Conservation (phyloP, 1,284 basidiomycete species). For the Ustilago tritici region DNA sequence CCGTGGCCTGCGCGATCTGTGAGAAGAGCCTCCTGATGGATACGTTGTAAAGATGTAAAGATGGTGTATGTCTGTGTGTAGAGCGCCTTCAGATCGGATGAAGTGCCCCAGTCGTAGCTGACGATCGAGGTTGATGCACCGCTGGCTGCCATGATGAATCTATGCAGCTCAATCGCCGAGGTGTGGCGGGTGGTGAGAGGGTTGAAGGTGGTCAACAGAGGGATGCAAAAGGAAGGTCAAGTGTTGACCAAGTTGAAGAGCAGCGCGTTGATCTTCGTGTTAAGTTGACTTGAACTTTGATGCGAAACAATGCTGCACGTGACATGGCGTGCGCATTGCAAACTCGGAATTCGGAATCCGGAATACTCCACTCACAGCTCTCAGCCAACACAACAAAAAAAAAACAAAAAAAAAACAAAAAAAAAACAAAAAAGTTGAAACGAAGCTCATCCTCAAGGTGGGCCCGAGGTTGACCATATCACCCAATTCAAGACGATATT, state of each 20-base stretch:
- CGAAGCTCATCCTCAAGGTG: neutral
- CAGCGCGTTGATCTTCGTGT: slow-evolving; percentile 20
- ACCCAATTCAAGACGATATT: too few relatives aligned
- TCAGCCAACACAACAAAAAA: neutral
- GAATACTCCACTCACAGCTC: slow-evolving; percentile 11
- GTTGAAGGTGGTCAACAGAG: slow-evolving; percentile 1
- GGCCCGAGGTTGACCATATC: too few relatives aligned
- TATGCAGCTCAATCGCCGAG: neutral
- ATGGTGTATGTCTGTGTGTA: slow-evolving; percentile 63
- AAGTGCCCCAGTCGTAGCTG: slow-evolving; percentile 56
- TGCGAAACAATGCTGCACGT: neutral
- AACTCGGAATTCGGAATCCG: slow-evolving; percentile 23
- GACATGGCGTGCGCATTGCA: neutral
- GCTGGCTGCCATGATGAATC: slow-evolving; percentile 18
- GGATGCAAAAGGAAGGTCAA: neutral
- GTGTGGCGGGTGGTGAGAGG: neutral
- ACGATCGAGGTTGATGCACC: slow-evolving; percentile 21
- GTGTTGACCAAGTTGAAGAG: neutral
- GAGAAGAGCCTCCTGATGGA: slow-evolving; percentile 42
- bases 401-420: neutral
- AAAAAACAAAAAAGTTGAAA: neutral
- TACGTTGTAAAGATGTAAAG: slow-evolving; percentile 63
- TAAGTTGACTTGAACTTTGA: slow-evolving; percentile 4
- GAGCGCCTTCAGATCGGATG: slow-evolving; percentile 48
- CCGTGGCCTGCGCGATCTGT: slow-evolving; percentile 18